These are phyloP conservation scores for Pleurotus sapidus DNA, from an alignment of 768 basidiomycete species.

Conservation along the genomic window DNA sequence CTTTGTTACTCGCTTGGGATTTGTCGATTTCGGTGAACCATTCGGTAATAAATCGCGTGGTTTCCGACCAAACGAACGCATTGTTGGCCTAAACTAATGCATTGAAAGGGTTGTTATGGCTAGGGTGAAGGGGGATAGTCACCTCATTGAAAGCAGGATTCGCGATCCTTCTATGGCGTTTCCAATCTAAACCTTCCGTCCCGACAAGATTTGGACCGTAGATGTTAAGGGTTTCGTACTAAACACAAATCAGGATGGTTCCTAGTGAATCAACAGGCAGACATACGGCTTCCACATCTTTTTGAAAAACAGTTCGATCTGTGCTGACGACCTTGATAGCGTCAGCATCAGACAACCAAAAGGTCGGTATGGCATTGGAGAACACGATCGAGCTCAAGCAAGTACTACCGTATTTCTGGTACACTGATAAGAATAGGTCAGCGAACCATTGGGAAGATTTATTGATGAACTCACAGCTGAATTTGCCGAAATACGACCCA, in stretches of 20 bases:
- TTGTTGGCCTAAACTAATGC: slow-evolving; percentile 29
- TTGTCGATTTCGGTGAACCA: slow-evolving; percentile 38
- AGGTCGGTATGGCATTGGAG: slow-evolving; percentile 23
- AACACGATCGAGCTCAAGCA: slow-evolving; percentile 32
- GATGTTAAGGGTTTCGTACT: slow-evolving; percentile 40
- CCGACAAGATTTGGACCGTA: slow-evolving; percentile 45
- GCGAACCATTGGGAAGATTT: not conserved
- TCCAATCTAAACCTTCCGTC: slow-evolving; percentile 43
- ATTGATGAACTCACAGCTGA: slow-evolving; percentile 27
- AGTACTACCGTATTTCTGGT: slow-evolving; percentile 35
- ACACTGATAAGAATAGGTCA: slow-evolving; percentile 22
- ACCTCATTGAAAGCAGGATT: slow-evolving; percentile 53
- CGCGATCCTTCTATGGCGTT: slow-evolving; percentile 39
- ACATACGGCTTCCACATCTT: slow-evolving; percentile 34
- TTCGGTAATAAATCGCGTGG: slow-evolving; percentile 33
- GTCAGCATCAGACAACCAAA: slow-evolving; percentile 44
- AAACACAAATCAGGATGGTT: not conserved
- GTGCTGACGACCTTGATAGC: slow-evolving; percentile 32
- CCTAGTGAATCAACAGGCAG: no score
- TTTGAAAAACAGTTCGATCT: slow-evolving; percentile 33
- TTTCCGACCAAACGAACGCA: slow-evolving; percentile 47
- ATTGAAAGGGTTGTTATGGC: not conserved
- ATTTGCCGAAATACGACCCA: slow-evolving; percentile 30
- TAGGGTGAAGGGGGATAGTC: not conserved
- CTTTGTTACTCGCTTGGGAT: not conserved